phyloP scores from a whole-genome alignment of 1,139 yeast species.

The Candida smagusa region DNA sequence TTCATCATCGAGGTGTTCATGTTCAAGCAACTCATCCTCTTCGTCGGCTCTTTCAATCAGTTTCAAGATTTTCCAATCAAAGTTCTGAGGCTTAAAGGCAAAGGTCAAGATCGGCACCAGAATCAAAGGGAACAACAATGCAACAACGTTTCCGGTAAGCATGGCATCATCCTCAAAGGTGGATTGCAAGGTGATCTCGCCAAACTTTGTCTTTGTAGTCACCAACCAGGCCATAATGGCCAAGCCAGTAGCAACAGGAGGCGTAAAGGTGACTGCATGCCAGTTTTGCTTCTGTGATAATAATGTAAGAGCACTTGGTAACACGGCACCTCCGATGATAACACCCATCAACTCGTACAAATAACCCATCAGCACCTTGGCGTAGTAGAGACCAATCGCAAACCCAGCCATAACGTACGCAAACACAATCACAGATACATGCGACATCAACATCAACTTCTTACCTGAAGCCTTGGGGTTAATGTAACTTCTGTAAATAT shows the following conservation, averaged over 20 bases:
- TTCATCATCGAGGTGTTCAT: conserved; percentile 16
- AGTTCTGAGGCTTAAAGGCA: conserved; percentile 64
- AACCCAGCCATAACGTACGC: conserved; percentile 77
- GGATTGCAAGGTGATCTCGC: conserved; percentile 54
- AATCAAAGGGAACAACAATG: conserved; percentile 70
- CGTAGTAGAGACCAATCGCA: conserved; percentile 77
- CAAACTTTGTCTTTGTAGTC: conserved; percentile 52
- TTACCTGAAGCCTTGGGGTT: conserved; percentile 77
- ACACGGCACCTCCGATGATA: conserved; percentile 80
- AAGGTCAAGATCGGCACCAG: conserved; percentile 66
- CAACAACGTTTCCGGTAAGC: conserved; percentile 84
- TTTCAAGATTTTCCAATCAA: conserved; percentile 65
- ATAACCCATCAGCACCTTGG: conserved; percentile 82
- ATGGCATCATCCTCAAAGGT: conserved; percentile 78
- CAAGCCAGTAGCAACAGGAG: conserved; percentile 58
- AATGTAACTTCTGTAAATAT: conserved; percentile 74
- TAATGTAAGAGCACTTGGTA: conserved; percentile 71
- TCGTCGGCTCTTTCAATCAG: conserved; percentile 63
- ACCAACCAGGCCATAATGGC: conserved; percentile 69
- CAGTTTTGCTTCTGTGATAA: conserved; percentile 66
- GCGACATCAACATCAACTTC: conserved; percentile 65
- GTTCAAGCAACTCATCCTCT: conserved; percentile 52
- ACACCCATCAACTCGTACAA: conserved; percentile 85
- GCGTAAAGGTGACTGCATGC: conserved; percentile 57
- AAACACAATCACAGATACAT: conserved; percentile 58